These are phyloP conservation scores for Ophiocordyceps camponoti-floridani DNA, from an alignment of 2,329 filamentous ascomycete genomes.

Conservation along the genomic window DNA sequence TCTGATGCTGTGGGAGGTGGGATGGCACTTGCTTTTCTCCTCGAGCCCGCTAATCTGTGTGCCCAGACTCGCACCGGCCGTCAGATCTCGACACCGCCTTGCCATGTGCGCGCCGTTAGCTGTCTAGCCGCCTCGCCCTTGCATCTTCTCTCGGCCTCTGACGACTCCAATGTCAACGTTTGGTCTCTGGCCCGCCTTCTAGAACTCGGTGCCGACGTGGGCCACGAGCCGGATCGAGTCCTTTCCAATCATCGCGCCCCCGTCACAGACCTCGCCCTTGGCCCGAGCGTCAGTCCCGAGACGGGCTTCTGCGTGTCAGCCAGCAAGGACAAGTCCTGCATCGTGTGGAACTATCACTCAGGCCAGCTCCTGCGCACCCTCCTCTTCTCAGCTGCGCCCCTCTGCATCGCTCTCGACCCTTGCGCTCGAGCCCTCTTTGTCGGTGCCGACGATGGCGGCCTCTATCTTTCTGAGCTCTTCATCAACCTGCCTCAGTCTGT, in stretches of 20 bases:
- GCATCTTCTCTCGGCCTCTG: constrained; percentile 60
- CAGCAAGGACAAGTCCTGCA: constrained; percentile 71
- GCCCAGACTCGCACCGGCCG: constrained; percentile 54
- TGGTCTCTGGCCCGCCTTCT: constrained; percentile 72
- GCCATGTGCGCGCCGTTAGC: constrained; percentile 67
- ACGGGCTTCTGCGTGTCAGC: constrained; percentile 73
- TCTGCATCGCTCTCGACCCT: constrained; percentile 62
- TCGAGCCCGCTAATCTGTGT: not conserved
- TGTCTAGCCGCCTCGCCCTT: constrained; percentile 54
- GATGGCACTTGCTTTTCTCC: constrained; percentile 8
- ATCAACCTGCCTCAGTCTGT: constrained; percentile 34
- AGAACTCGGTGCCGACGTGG: constrained; percentile 32
- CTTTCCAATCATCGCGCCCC: constrained; percentile 62
- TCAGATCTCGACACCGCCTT: constrained; percentile 55
- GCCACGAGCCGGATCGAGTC: constrained; percentile 54
- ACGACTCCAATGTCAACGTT: constrained; percentile 80
- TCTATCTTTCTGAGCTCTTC: constrained; percentile 65
- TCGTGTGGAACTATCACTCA: constrained; percentile 82
- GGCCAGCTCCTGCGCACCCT: constrained; percentile 65
- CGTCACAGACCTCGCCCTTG: constrained; percentile 45
- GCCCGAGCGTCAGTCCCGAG: constrained; percentile 47
- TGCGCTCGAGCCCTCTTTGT: constrained; percentile 69
- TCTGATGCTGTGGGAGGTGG: constrained; percentile 83
- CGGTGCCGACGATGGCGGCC: constrained; percentile 60
- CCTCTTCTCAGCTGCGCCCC: constrained; percentile 55